phyloP scores from a whole-genome alignment of 352 stramenopile species.

The Phytopythium litorale region DNA sequence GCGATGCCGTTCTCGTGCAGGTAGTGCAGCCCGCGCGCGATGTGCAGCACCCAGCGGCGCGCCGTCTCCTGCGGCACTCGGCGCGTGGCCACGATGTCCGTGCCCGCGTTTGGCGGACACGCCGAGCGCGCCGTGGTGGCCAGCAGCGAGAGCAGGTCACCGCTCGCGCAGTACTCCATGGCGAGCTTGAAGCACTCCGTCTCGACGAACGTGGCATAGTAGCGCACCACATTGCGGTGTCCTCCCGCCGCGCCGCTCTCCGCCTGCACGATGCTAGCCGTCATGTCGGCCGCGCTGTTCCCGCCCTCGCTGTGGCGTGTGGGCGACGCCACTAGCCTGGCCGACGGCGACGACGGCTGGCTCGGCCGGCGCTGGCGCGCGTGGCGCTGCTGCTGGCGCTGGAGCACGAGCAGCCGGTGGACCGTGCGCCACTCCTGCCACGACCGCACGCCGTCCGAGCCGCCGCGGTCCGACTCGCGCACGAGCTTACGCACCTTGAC shows the following conservation, averaged over 20 bases:
- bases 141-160: conserved; percentile 49
- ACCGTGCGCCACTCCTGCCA: conserved; percentile 41
- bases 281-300: not conserved
- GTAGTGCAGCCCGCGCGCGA: conserved; percentile 35
- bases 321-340: not conserved
- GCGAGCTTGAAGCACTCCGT: conserved; percentile 42
- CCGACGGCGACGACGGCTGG: not conserved
- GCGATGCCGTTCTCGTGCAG: conserved; percentile 41
- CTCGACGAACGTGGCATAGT: conserved; percentile 37
- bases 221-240: conserved; percentile 43
- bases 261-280: not conserved
- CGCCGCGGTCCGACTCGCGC: conserved; percentile 29
- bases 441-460: conserved; percentile 22
- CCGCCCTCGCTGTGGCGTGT: not conserved
- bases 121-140: conserved; percentile 10
- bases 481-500: conserved; percentile 33
- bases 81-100: conserved; percentile 4
- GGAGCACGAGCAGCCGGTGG: conserved; percentile 20
- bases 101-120: conserved; percentile 4
- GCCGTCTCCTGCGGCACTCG: conserved; percentile 33
- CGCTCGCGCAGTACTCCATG: conserved; percentile 55
- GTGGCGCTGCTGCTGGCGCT: conserved; percentile 8
- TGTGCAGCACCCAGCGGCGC: conserved; percentile 35
- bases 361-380: conserved; percentile 7
- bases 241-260: conserved; percentile 15